Base-by-base conservation (phyloP, 2,329 filamentous ascomycete species). In the Exophiala bonariae region DNA sequence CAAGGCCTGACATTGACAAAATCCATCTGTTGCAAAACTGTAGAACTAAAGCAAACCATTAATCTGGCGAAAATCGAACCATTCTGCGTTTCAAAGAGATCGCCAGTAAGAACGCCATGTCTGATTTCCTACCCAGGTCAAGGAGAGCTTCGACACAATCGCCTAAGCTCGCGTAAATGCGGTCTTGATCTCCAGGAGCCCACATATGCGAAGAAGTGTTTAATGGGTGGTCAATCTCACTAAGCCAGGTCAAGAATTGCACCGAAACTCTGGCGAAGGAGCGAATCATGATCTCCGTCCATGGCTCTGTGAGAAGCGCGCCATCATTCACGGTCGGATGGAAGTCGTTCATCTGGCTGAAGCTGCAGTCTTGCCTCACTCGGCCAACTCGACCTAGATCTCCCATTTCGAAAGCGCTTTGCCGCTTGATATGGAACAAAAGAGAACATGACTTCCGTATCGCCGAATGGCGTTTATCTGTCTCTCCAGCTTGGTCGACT, bases 261-360 rank as follows among this genome's bases (percentile, higher is more conserved):
- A 40, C 37, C 11, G 47, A 18, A 18, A 23, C 20, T 28, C 47
- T 50, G 23, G 47, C 35, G 19, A 50, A 50, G 32, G 20, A 52
- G 7, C 49, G 49, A 14, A 52, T 48, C 40, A 47, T 13, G 16
- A 81, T 72, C 31, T 75, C 72, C 1, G 78, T 80, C 79, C 79
- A 82, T 2, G 79, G 79, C 54, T 82, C 79, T 1, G 77, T 80
- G 45, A 82, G 58, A n/a, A 82, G 66, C 0, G 78, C 74, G 1
- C 76, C 77, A 45, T 80, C 69, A 31, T 71, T 76, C 17, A 81
- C 67, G 1, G 77, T 76, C 45, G 74, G 73, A 58, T 52, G 78
- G 42, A 78, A 76, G 19, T 74, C 71, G 17, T 61, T 56, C 5
- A 32, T 35, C 13, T 44, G 49, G 6, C 31, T 28, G 30, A 52